Evolutionary conservation across 768 basidiomycete genomes (phyloP).

Genomic region (Rhizopogon vinicolor): DNA sequence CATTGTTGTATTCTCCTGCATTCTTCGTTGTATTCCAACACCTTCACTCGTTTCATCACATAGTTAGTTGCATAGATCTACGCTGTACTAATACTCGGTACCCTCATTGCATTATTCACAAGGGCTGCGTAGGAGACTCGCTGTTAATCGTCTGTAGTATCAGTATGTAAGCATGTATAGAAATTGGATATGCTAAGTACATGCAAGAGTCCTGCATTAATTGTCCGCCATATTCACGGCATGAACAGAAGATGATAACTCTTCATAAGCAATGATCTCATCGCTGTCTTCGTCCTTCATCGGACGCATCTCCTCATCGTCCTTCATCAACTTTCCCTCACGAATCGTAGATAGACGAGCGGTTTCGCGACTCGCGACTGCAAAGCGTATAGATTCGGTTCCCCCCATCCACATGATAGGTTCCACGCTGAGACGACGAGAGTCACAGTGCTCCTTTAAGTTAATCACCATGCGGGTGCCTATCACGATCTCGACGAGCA

Average conservation of each 20-base stretch:
- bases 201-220: too few species aligned
- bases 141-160: not conserved
- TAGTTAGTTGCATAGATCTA: not conserved
- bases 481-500: slow-evolving; percentile 25
- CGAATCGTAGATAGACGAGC: slow-evolving; percentile 2
- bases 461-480: slow-evolving; percentile 27
- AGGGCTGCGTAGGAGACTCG: not conserved
- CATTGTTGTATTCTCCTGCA: slow-evolving; percentile 1
- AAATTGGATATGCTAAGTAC: not conserved
- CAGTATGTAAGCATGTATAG: not conserved
- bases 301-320: slow-evolving; percentile 1
- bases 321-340: not conserved
- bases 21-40: slow-evolving; percentile 11
- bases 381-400: slow-evolving; percentile 13
- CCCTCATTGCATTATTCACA: not conserved
- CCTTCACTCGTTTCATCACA: not conserved
- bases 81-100: not conserved
- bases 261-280: not conserved
- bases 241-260: not conserved
- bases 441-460: slow-evolving; percentile 24
- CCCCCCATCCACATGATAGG: slow-evolving; percentile 2
- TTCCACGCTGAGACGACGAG: slow-evolving; percentile 6
- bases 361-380: slow-evolving; percentile 3
- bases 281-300: not conserved
- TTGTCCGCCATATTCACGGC: too few species aligned